Evolutionary conservation across 2,329 filamentous ascomycete species (phyloP).

Genomic region (Trichoderma koningii): DNA sequence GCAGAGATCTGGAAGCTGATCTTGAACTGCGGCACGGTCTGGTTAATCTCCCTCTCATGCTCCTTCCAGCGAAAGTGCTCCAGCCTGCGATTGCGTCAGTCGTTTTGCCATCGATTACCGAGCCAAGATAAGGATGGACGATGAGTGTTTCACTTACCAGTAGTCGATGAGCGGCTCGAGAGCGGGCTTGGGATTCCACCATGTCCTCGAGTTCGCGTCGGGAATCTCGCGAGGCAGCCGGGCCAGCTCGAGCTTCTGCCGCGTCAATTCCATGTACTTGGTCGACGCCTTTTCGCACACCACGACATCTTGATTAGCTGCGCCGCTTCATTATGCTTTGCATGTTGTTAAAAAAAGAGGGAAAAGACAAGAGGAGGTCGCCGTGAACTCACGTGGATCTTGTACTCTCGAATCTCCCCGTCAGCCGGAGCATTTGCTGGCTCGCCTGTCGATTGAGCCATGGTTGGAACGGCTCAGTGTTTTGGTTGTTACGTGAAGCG

Average conservation of each 20-base stretch:
- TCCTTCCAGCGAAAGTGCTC: constrained; percentile 66
- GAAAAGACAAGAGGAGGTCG: constrained; percentile 35
- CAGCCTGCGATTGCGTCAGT: constrained; percentile 50
- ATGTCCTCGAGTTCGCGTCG: constrained; percentile 50
- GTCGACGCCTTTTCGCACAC: constrained; percentile 57
- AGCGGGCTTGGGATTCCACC: constrained; percentile 62
- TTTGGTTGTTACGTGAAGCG: background rate
- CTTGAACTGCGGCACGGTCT: constrained; percentile 63
- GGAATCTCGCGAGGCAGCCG: constrained; percentile 62
- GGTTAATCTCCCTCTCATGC: constrained; percentile 61
- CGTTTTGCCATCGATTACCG: background rate
- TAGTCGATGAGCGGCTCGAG: constrained; percentile 67
- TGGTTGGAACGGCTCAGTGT: background rate
- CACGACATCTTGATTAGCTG: background rate
- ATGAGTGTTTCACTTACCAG: constrained; percentile 49
- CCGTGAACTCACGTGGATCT: constrained; percentile 53
- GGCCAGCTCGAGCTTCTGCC: constrained; percentile 67
- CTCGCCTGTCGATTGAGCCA: constrained; percentile 30
- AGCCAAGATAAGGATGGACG: background rate
- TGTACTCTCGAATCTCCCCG: constrained; percentile 57
- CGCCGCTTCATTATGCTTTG: background rate
- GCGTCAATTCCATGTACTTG: constrained; percentile 67
- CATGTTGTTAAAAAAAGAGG: too few relatives aligned
- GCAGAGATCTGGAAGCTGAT: constrained; percentile 52
- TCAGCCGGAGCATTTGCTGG: constrained; percentile 33